phyloP scores from a whole-genome alignment of 2,329 filamentous ascomycete species.

The Venturia asperata region DNA sequence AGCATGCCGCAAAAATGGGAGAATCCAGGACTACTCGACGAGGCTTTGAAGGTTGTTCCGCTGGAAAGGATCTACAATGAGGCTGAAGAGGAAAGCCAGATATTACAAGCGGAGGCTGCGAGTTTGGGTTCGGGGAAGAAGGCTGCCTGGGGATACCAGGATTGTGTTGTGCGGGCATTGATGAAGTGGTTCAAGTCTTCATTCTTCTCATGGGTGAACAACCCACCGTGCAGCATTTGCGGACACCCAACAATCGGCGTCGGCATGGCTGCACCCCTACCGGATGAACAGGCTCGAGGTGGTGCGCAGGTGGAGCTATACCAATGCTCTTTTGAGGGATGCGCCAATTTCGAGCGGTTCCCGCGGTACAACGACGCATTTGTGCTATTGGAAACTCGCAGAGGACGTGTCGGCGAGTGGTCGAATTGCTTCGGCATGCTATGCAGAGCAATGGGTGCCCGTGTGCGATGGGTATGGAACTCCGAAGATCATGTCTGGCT shows the following conservation, averaged over 20 bases:
- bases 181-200: constrained; percentile 93
- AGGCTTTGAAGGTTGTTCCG: constrained; percentile 79
- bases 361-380: constrained; percentile 94
- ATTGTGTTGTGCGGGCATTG: constrained; percentile 85
- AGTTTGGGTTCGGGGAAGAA: constrained; percentile 74
- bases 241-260: constrained; percentile 73
- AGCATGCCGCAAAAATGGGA: constrained; percentile 90
- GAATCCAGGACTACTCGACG: constrained; percentile 88
- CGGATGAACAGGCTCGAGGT: constrained; percentile 82
- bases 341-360: constrained; percentile 77
- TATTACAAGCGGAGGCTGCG: constrained; percentile 78
- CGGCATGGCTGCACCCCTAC: constrained; percentile 76
- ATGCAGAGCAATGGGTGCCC: constrained; percentile 81
- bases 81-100: constrained; percentile 86
- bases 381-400: constrained; percentile 76
- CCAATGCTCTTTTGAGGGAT: constrained; percentile 69
- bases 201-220: constrained; percentile 97
- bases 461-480: constrained; percentile 98
- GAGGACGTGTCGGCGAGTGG: constrained; percentile 90
- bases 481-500: constrained; percentile 97
- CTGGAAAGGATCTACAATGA: constrained; percentile 87
- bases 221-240: constrained; percentile 78
- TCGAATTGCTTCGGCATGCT: constrained; percentile 99
- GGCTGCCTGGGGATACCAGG: constrained; percentile 93
- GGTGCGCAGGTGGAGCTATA: constrained; percentile 86